A percentile compares a stretch with the other conserved stretches of the same genome.
Evolutionary conservation across 2,329 filamentous ascomycete genomes (phyloP).

Genomic region (Zalaria obscura): DNA sequence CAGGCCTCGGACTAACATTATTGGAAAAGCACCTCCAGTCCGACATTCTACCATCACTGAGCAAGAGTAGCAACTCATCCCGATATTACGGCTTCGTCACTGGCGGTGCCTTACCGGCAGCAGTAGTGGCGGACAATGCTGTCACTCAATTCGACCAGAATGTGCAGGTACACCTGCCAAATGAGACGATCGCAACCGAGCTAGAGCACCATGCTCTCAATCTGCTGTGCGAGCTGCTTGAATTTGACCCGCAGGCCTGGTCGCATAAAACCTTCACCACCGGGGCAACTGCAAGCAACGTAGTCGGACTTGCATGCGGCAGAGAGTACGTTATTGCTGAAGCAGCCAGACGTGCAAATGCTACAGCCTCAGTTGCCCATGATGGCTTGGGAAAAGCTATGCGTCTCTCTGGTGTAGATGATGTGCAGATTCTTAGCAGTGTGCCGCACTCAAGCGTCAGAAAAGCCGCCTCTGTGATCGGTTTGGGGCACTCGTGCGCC

Average conservation of each 20-base stretch:
- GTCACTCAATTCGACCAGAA: constrained; percentile 74
- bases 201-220: constrained; percentile 60
- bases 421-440: constrained; percentile 66
- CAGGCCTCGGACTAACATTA: constrained; percentile 28
- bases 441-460: constrained; percentile 69
- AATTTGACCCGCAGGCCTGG: constrained; percentile 43
- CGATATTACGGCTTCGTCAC: constrained; percentile 86
- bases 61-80: constrained; percentile 46
- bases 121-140: constrained; percentile 71
- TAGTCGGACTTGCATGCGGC: constrained; percentile 53
- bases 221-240: constrained; percentile 55
- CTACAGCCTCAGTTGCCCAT: constrained; percentile 44
- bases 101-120: constrained; percentile 65
- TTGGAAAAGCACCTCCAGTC: constrained; percentile 29
- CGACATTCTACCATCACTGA: constrained; percentile 44
- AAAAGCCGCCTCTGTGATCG: constrained; percentile 73
- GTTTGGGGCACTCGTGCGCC: constrained; percentile 58
- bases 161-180: constrained; percentile 65
- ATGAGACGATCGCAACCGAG: constrained; percentile 59
- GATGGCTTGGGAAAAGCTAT: constrained; percentile 57
- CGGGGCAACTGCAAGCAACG: constrained; percentile 52
- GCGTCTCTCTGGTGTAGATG: constrained; percentile 44
- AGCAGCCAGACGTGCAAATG: constrained; percentile 21
- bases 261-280: constrained; percentile 70
- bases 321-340: constrained; percentile 49